Evolutionary conservation across 345 rosid species (phyloP), one percentile per base, ranked within the genome.

Genomic region (Excoecaria cochinchinensis): DNA sequence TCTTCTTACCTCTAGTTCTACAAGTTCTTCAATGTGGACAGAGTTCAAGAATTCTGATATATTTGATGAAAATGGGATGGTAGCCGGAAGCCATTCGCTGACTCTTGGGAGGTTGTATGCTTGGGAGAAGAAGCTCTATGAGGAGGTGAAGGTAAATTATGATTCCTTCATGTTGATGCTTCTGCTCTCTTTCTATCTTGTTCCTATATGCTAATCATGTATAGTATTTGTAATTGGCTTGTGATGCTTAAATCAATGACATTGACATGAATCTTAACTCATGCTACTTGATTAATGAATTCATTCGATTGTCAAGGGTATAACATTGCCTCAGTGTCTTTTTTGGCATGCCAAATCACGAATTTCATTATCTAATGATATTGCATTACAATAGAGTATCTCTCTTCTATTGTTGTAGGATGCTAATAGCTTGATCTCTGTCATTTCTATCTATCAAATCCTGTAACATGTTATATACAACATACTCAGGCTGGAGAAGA

Each of bases 51-150:
- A 60, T 31, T 31, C 31, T 57, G 85, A 81, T 19, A 12, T 59
- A 0, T 74, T 81, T 74, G 84, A 82, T 72, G 80, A 82, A 44
- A 72, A 19, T 77, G 82, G 77, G 22, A 78, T 86, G 83, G 80
- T 71, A 52, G 73, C 82, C 6, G 87, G 89, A 12, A 82, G 83
- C 53, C 89, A 80, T 68, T 75, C 85, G 0, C 36, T 77, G 61
- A 84, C 89, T 25, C 59, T 86, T 3, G 84, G 76, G 52, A 78
- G 80, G 79, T 63, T 86, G 36, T 84, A 82, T 73, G 84, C 81
- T 69, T 86, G 86, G 89, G 89, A 86, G 70, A 86, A 78, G 79
- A 86, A 84, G 74, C 86, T 86, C 44, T 86, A 67, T 24, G 70
- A 74, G 67, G 87, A 86, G 56, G 89, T 86, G 55, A 82, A 84